phyloP scores from a whole-genome alignment of 2,329 filamentous ascomycete species.

The Colletotrichum lentis region DNA sequence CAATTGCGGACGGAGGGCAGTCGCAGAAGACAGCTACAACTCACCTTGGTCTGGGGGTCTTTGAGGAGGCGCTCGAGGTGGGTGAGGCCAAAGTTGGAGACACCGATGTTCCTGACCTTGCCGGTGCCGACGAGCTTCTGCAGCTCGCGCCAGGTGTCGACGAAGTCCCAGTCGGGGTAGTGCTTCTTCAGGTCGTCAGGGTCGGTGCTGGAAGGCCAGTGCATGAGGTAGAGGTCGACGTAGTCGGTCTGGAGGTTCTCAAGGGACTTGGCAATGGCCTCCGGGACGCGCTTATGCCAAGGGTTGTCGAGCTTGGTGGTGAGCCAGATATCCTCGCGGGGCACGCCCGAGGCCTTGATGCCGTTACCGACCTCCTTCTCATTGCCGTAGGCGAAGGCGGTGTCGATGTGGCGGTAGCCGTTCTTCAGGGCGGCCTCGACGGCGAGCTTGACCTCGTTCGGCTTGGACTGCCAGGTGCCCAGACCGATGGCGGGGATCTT shows the following conservation, averaged over 20 bases:
- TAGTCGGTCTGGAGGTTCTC: constrained; percentile 70
- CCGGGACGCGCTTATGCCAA: constrained; percentile 74
- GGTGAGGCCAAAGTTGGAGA: constrained; percentile 85
- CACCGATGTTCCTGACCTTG: constrained; percentile 82
- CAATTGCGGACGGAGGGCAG: no score
- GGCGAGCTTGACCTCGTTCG: constrained; percentile 73
- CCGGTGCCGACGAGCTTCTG: constrained; percentile 73
- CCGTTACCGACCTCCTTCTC: constrained; percentile 73
- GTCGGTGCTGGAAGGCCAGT: constrained; percentile 74
- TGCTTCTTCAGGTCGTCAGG: constrained; percentile 71
- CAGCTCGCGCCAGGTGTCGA: constrained; percentile 79
- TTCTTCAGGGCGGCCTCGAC: constrained; percentile 73
- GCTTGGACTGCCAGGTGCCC: constrained; percentile 80
- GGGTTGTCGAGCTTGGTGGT: constrained; percentile 87
- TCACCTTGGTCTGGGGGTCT: constrained; percentile 68
- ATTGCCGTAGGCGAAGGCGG: constrained; percentile 80
- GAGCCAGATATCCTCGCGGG: constrained; percentile 72
- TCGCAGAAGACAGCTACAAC: constrained; percentile 17
- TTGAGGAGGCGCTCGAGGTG: constrained; percentile 81
- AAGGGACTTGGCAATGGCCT: constrained; percentile 68
- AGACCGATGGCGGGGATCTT: constrained; percentile 81
- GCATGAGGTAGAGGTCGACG: constrained; percentile 75
- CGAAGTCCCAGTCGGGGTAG: constrained; percentile 80
- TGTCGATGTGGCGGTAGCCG: constrained; percentile 81
- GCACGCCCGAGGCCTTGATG: constrained; percentile 69